These are phyloP conservation scores for Fistulifera solaris DNA, from an alignment of 108 stramenopile species.

Conservation along the genomic window DNA sequence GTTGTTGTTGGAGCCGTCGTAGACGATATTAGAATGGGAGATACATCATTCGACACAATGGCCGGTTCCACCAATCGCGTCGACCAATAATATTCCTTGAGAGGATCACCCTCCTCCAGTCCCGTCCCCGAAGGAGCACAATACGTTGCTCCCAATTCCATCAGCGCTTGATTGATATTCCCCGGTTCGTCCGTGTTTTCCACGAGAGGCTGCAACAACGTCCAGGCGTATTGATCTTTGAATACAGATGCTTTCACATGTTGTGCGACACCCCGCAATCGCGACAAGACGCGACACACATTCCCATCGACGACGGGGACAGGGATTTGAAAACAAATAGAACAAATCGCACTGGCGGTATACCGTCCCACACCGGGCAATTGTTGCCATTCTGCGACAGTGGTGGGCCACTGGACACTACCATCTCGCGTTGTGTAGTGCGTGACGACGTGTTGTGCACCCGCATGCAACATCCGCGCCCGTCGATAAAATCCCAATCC, in stretches of 20 bases:
- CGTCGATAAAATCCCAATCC: slow-evolving; percentile 96
- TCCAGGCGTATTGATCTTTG: slow-evolving; percentile 74
- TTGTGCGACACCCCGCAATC: slow-evolving; percentile 77
- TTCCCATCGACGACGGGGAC: slow-evolving; percentile 97
- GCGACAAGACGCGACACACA: slow-evolving; percentile 89
- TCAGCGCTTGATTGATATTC: slow-evolving; percentile 94
- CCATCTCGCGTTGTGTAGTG: slow-evolving; percentile 13
- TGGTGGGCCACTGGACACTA: slow-evolving; percentile 42
- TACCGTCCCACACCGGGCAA: slow-evolving; percentile 93
- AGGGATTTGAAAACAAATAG: slow-evolving; percentile 79
- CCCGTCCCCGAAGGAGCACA: slow-evolving; percentile 80
- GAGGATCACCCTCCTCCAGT: slow-evolving; percentile 63
- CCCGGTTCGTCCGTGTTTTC: slow-evolving; percentile 55
- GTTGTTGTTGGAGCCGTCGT: neutral
- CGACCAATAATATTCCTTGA: slow-evolving; percentile 54
- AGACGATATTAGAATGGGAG: no score
- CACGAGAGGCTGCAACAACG: slow-evolving; percentile 53
- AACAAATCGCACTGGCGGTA: slow-evolving; percentile 93
- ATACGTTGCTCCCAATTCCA: slow-evolving; percentile 97
- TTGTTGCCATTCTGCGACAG: slow-evolving; percentile 65
- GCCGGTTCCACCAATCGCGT: slow-evolving; percentile 32
- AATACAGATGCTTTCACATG: slow-evolving; percentile 81
- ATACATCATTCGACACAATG: slow-evolving; percentile 5
- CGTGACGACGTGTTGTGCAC: slow-evolving; percentile 71
- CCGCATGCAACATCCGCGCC: slow-evolving; percentile 80